phyloP scores from a whole-genome alignment of 2,329 filamentous ascomycete species.

The Xylaria sp. region DNA sequence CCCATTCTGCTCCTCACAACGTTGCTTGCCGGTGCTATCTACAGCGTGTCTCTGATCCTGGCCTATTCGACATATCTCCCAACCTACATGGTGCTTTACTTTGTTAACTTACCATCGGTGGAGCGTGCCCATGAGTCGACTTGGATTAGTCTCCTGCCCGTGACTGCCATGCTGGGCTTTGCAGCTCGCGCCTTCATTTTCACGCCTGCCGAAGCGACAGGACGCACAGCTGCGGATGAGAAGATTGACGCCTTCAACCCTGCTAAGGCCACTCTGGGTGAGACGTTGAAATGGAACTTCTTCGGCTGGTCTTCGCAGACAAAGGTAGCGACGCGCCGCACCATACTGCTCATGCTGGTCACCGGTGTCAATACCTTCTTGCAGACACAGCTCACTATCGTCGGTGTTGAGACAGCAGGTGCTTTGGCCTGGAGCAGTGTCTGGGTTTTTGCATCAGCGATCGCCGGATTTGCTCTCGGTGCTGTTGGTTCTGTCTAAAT shows the following conservation, averaged over 20 bases:
- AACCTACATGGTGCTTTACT: slow-evolving; percentile 66
- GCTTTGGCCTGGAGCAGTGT: slow-evolving; percentile 67
- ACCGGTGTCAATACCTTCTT: slow-evolving; percentile 57
- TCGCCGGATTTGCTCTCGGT: slow-evolving; percentile 53
- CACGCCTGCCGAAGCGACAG: slow-evolving; percentile 55
- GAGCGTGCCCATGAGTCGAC: slow-evolving; percentile 60
- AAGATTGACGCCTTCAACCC: slow-evolving; percentile 56
- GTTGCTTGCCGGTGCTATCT: slow-evolving; percentile 65
- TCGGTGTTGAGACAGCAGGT: slow-evolving; percentile 64
- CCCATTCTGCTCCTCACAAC: slow-evolving; percentile 60
- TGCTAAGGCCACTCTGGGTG: slow-evolving; percentile 55
- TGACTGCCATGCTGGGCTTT: slow-evolving; percentile 55
- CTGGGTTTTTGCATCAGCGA: slow-evolving; percentile 62
- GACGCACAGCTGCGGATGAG: slow-evolving; percentile 44
- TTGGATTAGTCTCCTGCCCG: slow-evolving; percentile 56
- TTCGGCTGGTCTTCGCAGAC: slow-evolving; percentile 62
- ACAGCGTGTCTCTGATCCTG: slow-evolving; percentile 65
- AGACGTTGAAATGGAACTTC: slow-evolving; percentile 68
- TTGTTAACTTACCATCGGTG: slow-evolving; percentile 65
- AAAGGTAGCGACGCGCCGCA: slow-evolving; percentile 61
- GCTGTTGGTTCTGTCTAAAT: slow-evolving; percentile 36
- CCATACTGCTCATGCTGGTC: slow-evolving; percentile 52
- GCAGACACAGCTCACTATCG: slow-evolving; percentile 60
- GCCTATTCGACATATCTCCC: slow-evolving; percentile 68
- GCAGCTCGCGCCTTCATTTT: slow-evolving; percentile 76